Percentiles rank a stretch among this genome's conserved stretches.
These are phyloP conservation scores for Cutaneotrichosporon cutaneum DNA, from an alignment of 1,284 basidiomycete genomes.

Conservation along the genomic window DNA sequence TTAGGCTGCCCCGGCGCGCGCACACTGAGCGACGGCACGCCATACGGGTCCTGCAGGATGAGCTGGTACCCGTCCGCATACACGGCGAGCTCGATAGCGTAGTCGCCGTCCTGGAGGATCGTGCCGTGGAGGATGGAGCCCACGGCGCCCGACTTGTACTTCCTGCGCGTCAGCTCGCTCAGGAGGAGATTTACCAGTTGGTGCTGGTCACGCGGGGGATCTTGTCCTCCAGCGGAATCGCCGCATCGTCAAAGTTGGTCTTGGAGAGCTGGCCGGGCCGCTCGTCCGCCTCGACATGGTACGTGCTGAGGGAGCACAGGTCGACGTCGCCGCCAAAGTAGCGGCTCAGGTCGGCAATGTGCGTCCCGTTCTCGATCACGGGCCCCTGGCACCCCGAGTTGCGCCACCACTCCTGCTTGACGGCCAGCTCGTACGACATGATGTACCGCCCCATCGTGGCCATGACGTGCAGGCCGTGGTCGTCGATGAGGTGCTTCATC, in stretches of 20 bases:
- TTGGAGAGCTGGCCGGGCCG: constrained; percentile 54
- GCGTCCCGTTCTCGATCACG: constrained; percentile 59
- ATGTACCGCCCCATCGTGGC: constrained; percentile 56
- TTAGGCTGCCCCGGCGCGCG: constrained; percentile 51
- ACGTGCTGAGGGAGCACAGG: constrained; percentile 52
- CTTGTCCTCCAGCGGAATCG: constrained; percentile 46
- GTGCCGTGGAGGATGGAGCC: constrained; percentile 47
- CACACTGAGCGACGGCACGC: constrained; percentile 48
- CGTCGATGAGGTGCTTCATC: constrained; percentile 58
- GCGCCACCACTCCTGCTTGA: constrained; percentile 59
- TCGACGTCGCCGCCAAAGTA: constrained; percentile 60
- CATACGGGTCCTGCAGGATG: constrained; percentile 52
- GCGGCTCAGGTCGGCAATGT: constrained; percentile 52
- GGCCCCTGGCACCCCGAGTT: constrained; percentile 55
- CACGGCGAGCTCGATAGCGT: constrained; percentile 50
- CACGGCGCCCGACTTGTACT: constrained; percentile 47
- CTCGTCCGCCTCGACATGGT: constrained; percentile 48
- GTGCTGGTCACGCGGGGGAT: constrained; percentile 54
- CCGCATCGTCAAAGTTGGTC: constrained; percentile 55
- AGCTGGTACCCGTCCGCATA: constrained; percentile 47
- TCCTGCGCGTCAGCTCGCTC: no score
- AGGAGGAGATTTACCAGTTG: no score
- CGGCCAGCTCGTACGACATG: constrained; percentile 52
- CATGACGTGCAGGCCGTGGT: constrained; percentile 58
- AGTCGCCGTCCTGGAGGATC: constrained; percentile 40